Evolutionary conservation across 352 stramenopile genomes (phyloP), one percentile per base, ranked within the genome.

Genomic region (Phytophthora sansomeana): DNA sequence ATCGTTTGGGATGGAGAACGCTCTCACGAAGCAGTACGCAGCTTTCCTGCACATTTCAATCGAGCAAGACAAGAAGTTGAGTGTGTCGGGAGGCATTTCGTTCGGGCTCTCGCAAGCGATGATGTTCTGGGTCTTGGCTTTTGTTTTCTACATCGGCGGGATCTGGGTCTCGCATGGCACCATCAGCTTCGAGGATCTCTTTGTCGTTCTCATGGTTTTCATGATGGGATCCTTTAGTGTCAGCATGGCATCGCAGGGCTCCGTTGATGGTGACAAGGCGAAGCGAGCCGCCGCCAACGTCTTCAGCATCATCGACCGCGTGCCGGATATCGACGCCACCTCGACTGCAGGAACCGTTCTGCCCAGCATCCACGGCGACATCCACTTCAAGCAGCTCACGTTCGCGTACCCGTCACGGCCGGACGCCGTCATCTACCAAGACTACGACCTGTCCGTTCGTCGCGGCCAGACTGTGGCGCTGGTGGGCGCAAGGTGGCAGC

Each of bases 391-490:
- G 10, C 60, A 95, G 50, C 80, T 99, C 14, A 58, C 48, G 6
- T 98, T 99, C 69, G 72, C 82, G 3, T 99, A 98, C 70, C 92
- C 95, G 8, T 89, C 89, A 1, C 68, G 93, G 29, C 83, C 83
- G 1, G 81, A 93, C 8, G 68, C 80, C 11, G 51, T 43, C 3
- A 83, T 98, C 43, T 91, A 98, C 52, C 80, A 83, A 24, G 69
- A 73, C 38, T 82, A 98, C 48, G 83, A 75, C 53, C 64, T 98
- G 7, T 74, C 69, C 5, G 78, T 90, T 66, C 43, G 55, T 9
- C 79, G 78, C 19, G 90, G 93, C 5, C 75, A 78, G 9, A 93
- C 89, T 4, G 75, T 97, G 38, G 95, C 94, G 11, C 65, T 98
- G 8, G 90, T 98, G 28, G 95, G 95, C 13, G 64, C 79, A 19